These are phyloP conservation scores for Spatholobus suberectus DNA, from an alignment of 306 rosid species.

Conservation along the genomic window DNA sequence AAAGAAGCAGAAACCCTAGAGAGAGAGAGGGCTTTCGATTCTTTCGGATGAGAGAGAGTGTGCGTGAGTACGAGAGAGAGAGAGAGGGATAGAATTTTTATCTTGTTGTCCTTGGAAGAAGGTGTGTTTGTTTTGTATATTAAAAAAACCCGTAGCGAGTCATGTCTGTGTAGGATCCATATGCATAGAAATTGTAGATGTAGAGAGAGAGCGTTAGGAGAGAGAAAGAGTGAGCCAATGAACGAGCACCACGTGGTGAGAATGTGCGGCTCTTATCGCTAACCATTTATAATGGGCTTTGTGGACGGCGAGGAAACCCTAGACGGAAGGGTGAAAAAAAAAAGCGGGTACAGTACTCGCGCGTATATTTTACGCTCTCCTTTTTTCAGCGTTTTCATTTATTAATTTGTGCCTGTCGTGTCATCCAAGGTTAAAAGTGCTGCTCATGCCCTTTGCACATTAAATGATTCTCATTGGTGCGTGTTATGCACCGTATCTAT, in stretches of 20 bases:
- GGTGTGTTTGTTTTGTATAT: conserved; percentile 45
- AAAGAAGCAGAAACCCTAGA: conserved; percentile 77
- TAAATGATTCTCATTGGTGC: conserved; percentile 53
- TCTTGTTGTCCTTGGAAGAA: conserved; percentile 55
- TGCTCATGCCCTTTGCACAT: conserved; percentile 74
- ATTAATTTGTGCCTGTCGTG: conserved; percentile 66
- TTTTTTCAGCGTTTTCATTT: conserved; percentile 34
- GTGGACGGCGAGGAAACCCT: conserved; percentile 76
- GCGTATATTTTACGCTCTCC: conserved; percentile 66
- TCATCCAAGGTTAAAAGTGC: conserved; percentile 61
- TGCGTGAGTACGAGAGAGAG: background rate
- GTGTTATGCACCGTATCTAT: conserved; percentile 18
- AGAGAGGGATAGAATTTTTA: conserved; percentile 52
- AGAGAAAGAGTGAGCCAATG: conserved; percentile 21
- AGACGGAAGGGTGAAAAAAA: conserved; percentile 41
- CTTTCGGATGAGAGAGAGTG: conserved; percentile 41
- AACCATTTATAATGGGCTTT: conserved; percentile 52
- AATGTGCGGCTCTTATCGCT: conserved; percentile 66
- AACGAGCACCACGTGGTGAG: conserved; percentile 40
- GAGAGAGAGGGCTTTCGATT: conserved; percentile 72
- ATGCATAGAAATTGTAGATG: conserved; percentile 37
- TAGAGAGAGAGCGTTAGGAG: conserved; percentile 42
- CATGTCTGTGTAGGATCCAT: conserved; percentile 44
- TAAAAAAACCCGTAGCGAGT: conserved; percentile 45
- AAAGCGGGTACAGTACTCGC: conserved; percentile 33